Conservation (phyloP, 805 yeast species). For the Kluyveromyces lactis region DNA sequence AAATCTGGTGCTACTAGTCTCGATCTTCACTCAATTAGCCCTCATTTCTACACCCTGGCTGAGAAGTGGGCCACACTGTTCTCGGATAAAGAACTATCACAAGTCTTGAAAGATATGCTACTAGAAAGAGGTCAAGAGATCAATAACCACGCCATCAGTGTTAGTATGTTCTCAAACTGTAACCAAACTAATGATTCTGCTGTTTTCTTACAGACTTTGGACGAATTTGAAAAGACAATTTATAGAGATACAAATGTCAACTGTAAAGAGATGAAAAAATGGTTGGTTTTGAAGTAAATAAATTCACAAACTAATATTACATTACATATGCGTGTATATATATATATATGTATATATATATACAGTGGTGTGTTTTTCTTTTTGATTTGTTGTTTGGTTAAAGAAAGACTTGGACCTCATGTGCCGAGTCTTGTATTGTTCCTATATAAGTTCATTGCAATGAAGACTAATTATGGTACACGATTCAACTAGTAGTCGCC, state of each 20-base stretch:
- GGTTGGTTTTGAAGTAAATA: slow-evolving; percentile 26
- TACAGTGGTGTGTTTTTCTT: not conserved
- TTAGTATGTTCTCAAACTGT: slow-evolving; percentile 29
- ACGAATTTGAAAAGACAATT: slow-evolving; percentile 63
- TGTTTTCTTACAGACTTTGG: slow-evolving; percentile 54
- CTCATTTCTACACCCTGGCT: slow-evolving; percentile 62
- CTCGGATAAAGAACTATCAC: slow-evolving; percentile 53
- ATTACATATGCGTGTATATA: not conserved
- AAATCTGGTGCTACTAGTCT: slow-evolving; percentile 59
- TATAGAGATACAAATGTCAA: slow-evolving; percentile 48
- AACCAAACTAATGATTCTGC: slow-evolving; percentile 8
- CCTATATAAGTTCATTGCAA: too few species aligned
- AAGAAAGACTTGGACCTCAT: slow-evolving; percentile 1
- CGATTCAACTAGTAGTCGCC: too few species aligned
- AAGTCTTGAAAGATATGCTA: slow-evolving; percentile 43
- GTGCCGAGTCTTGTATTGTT: too few species aligned
- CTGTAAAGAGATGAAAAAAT: slow-evolving; percentile 35
- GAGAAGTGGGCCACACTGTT: slow-evolving; percentile 73
- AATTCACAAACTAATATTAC: too few species aligned
- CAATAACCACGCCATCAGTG: slow-evolving; percentile 50
- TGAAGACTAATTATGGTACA: too few species aligned
- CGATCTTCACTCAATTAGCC: slow-evolving; percentile 57
- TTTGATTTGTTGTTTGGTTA: not conserved
- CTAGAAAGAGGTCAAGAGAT: slow-evolving; percentile 61
- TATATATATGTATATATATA: not conserved